phyloP scores from a whole-genome alignment of 495 filamentous ascomycete species.

The Hypoxylon lienhwacheense region DNA sequence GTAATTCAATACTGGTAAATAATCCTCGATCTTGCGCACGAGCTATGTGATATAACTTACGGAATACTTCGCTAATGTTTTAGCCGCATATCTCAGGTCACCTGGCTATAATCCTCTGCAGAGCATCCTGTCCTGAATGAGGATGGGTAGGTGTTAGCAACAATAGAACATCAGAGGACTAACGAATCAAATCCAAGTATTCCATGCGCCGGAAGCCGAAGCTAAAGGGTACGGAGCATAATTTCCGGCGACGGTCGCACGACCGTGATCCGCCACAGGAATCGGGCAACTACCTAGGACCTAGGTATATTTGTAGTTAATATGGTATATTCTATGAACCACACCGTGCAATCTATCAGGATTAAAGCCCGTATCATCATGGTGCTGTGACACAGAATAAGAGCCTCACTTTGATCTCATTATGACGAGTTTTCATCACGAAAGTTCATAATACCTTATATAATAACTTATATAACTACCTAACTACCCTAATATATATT shows the following conservation, averaged over 20 bases:
- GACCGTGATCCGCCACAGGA: slow-evolving; percentile 2
- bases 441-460: too few relatives aligned
- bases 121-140: slow-evolving; percentile 20
- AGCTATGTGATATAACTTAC: not conserved
- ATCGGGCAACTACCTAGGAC: too few relatives aligned
- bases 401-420: too few relatives aligned
- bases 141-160: slow-evolving; percentile 1
- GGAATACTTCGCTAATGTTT: not conserved
- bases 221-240: slow-evolving; percentile 11
- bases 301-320: not conserved
- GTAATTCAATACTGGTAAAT: too few relatives aligned
- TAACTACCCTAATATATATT: too few relatives aligned
- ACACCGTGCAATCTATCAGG: too few relatives aligned
- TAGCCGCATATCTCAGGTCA: slow-evolving; percentile 18
- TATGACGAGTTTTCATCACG: too few relatives aligned
- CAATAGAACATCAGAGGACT: not conserved
- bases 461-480: too few relatives aligned
- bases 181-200: slow-evolving; percentile 14
- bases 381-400: too few relatives aligned
- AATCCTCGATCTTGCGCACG: slow-evolving; percentile 1
- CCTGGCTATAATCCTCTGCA: slow-evolving; percentile 20
- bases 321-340: not conserved
- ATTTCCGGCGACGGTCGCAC: slow-evolving; percentile 13
- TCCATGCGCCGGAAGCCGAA: not conserved
- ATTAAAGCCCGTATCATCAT: too few relatives aligned